Conservation (phyloP, 306 rosid species). For the Dalbergia oliveri region DNA sequence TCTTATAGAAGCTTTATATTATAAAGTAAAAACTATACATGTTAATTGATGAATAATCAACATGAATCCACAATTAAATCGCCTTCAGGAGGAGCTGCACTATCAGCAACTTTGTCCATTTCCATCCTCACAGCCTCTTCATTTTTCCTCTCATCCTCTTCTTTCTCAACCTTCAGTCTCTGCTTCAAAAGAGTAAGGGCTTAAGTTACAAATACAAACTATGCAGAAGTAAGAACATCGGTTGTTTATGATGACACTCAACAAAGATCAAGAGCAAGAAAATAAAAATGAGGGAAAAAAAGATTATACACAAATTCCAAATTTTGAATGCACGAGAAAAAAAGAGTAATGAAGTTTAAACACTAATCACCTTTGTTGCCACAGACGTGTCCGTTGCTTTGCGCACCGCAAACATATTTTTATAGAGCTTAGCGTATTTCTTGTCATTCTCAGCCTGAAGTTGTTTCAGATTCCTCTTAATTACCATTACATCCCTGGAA, state of each 20-base stretch:
- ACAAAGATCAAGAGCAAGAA: constrained; percentile 16
- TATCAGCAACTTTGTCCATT: constrained; percentile 51
- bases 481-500: constrained; percentile 66
- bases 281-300: constrained; percentile 14
- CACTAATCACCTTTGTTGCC: constrained; percentile 56
- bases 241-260: constrained; percentile 16
- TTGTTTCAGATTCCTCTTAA: constrained; percentile 68
- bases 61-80: constrained; percentile 40
- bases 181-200: constrained; percentile 41
- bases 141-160: constrained; percentile 43
- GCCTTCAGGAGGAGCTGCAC: constrained; percentile 38
- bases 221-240: background rate
- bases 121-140: constrained; percentile 42
- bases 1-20: constrained; percentile 11
- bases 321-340: background rate
- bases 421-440: constrained; percentile 70
- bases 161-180: constrained; percentile 71
- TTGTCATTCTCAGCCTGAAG: constrained; percentile 66
- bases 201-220: constrained; percentile 22
- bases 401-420: constrained; percentile 61
- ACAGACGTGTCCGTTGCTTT: constrained; percentile 39
- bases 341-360: constrained; percentile 14
- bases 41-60: constrained; percentile 16
- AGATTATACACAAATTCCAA: background rate
- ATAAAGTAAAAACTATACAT: constrained; percentile 10